Evolutionary conservation across 495 filamentous ascomycete species (phyloP).

Genomic region (Penicillium lividum): DNA sequence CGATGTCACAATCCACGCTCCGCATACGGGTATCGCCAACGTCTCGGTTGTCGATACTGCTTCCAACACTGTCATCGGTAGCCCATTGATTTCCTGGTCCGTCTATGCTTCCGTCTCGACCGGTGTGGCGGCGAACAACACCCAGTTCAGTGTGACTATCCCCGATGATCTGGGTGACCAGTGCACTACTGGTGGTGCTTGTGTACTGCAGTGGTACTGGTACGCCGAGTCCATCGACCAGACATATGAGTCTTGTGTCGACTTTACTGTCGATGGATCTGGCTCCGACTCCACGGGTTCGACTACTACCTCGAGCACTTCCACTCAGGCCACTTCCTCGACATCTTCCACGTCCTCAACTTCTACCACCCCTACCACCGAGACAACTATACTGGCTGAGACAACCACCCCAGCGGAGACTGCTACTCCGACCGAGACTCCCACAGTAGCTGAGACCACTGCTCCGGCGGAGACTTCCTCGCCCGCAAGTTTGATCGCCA

Average conservation of each 20-base stretch:
- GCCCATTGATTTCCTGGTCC: conserved; percentile 57
- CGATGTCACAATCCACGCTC: conserved; percentile 59
- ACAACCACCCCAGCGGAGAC: conserved; percentile 8
- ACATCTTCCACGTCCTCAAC: background rate
- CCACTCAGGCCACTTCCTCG: background rate
- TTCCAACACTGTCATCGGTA: conserved; percentile 57
- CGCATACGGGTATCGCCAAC: conserved; percentile 67
- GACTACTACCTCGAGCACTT: conserved; percentile 9
- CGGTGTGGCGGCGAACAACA: conserved; percentile 56
- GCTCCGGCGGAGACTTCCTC: conserved; percentile 1
- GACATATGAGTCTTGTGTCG: conserved; percentile 73
- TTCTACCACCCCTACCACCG: background rate
- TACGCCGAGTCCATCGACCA: conserved; percentile 64
- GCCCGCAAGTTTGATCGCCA: conserved; percentile 5
- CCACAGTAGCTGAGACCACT: conserved; percentile 4
- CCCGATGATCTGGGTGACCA: conserved; percentile 56
- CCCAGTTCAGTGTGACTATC: conserved; percentile 65
- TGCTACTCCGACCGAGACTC: conserved; percentile 9
- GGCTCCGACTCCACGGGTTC: conserved; percentile 22
- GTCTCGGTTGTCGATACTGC: conserved; percentile 68
- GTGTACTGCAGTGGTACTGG: conserved; percentile 73
- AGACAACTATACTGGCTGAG: conserved; percentile 4
- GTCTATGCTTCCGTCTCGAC: conserved; percentile 54
- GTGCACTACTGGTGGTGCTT: conserved; percentile 62
- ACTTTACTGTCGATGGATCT: conserved; percentile 59